These are phyloP conservation scores for Globisporangium radiosum DNA, from an alignment of 352 stramenopile species.

Conservation along the genomic window DNA sequence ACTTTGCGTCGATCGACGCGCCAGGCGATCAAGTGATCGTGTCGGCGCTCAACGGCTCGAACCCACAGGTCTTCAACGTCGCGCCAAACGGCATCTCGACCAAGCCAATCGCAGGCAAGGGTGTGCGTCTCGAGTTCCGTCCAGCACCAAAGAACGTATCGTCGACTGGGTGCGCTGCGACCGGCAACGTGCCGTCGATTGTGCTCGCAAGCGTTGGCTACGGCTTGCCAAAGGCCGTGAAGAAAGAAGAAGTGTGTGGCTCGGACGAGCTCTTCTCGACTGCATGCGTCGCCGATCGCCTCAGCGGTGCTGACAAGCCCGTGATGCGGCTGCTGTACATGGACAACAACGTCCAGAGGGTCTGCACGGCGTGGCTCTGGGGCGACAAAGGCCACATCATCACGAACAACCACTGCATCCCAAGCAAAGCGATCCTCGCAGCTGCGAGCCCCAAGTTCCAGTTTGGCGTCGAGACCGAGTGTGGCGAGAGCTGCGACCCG, in stretches of 20 bases:
- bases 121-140: slow-evolving; percentile 18
- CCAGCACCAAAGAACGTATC: slow-evolving; percentile 8
- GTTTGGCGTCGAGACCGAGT: slow-evolving; percentile 50
- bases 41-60: slow-evolving; percentile 14
- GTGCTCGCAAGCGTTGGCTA: slow-evolving; percentile 1
- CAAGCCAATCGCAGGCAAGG: slow-evolving; percentile 9
- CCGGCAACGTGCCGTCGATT: slow-evolving; percentile 4
- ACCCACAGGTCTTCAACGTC: slow-evolving; percentile 6
- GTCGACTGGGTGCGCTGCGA: not conserved
- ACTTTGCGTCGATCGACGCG: slow-evolving; percentile 14
- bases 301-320: not conserved
- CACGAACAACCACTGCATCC: slow-evolving; percentile 34
- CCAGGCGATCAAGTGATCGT: slow-evolving; percentile 19
- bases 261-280: not conserved
- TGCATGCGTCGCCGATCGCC: not conserved
- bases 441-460: slow-evolving; percentile 51
- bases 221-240: not conserved
- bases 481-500: too few species aligned
- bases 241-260: not conserved
- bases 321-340: not conserved
- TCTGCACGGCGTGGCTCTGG: slow-evolving; percentile 20
- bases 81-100: slow-evolving; percentile 14
- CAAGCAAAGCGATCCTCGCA: slow-evolving; percentile 24
- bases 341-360: not conserved
- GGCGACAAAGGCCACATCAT: slow-evolving; percentile 27